Base-by-base conservation (phyloP, 176 grass and related monocot genomes). In the Carex pumila region DNA sequence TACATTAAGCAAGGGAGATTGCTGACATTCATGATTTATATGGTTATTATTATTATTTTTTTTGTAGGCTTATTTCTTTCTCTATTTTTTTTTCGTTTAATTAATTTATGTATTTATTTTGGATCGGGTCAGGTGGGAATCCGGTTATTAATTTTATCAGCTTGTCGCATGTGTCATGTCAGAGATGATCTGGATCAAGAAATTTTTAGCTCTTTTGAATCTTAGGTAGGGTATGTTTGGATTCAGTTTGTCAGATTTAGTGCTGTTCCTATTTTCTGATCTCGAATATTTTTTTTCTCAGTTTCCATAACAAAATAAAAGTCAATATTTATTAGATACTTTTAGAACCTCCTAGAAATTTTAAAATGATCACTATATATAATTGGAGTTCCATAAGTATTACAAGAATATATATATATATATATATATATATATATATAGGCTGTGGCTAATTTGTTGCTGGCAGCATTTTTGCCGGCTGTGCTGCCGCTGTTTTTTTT, bases 161-260 rank as follows among this genome's bases (percentile, higher is more conserved):
- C 7, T 19, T 70, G 18, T 31, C 17, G 31, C 4, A n/a, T 25
- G 14, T 43, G 17, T 39, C 15, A 43, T 43, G 67, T 70, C 15
- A 7, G 14, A 7, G 14, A 43, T 70, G 37, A 70, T 70, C 12
- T 41, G 67, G 36, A 5, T 29, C 10, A 12, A 10, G 13, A 50
- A 73, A 5, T 50, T 73, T 25, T 50, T 45, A 21, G 71, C 3
- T 52, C 8, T 1, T 69, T 0, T 74, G 45, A 74, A 74, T 74
- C 71, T 52, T 74, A 13, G 45, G 43, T 74, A 29, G 43, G 45
- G 45, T 74, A 53, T 29, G 4, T 29, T 29, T 52, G 21, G 71
- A 74, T 74, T 52, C 71, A 74, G 71, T 53, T 74, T 74, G n/a
- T 52, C 71, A 74, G 47, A 74, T 74, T 49, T 52, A 53, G 45